These are phyloP conservation scores for Globisporangium echinulatum DNA, from an alignment of 352 stramenopile genomes.

Conservation along the genomic window DNA sequence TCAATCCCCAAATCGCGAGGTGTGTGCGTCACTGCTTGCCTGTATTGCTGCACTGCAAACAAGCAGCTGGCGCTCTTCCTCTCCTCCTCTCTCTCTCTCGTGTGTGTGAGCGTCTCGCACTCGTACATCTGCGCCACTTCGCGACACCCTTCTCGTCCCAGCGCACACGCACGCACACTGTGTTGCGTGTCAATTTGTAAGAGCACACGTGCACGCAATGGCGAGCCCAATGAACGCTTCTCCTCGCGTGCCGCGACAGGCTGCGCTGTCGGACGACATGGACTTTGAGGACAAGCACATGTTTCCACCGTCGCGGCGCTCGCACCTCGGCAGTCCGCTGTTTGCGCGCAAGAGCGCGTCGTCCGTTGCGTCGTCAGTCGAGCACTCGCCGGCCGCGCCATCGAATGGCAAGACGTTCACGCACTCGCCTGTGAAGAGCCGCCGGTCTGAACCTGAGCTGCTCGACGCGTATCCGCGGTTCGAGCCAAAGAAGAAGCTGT, in stretches of 20 bases:
- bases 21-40: too few species aligned
- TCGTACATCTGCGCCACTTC: too few species aligned
- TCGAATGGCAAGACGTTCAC: constrained; percentile 10
- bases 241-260: constrained; percentile 5
- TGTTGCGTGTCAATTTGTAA: too few species aligned
- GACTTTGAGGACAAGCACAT: constrained; percentile 16
- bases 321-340: constrained; percentile 13
- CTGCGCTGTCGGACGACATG: constrained; percentile 10
- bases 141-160: not conserved
- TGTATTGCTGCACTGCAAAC: too few species aligned
- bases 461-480: constrained; percentile 11
- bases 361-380: constrained; percentile 9
- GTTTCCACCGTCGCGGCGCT: constrained; percentile 10
- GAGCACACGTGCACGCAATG: constrained; percentile 1
- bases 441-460: constrained; percentile 15
- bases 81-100: too few species aligned
- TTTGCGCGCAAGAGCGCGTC: constrained; percentile 13
- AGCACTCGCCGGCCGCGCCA: constrained; percentile 8
- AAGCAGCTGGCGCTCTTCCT: too few species aligned
- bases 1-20: too few species aligned
- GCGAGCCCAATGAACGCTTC: constrained; percentile 2
- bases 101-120: too few species aligned
- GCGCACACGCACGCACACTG: not conserved
- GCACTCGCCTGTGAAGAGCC: constrained; percentile 9
- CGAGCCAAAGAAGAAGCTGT: constrained; percentile 14